Base-by-base conservation (phyloP, 257 asterid species). In the Linaria vulgaris region DNA sequence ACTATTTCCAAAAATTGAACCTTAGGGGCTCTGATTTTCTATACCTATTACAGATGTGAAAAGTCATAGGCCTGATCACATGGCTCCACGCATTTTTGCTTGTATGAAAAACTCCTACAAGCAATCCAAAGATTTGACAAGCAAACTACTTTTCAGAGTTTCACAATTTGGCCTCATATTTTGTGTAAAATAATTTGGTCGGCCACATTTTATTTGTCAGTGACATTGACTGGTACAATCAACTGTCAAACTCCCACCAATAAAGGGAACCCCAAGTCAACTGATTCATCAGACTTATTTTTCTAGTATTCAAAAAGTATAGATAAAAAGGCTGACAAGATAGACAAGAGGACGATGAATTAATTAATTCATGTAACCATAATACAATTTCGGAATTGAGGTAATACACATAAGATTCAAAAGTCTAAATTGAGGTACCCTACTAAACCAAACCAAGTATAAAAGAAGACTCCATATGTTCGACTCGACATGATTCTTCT, bases 51-150 rank as follows among this genome's bases (percentile, higher is more conserved):
- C 52, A 62, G 45, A 59, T 54, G 37, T 59, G 52, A 55, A 66
- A 76, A 57, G 22, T 51, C 37, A 39, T 25, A 64, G 55, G 22
- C 56, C 14, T 20, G 70, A 41, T 63, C n/a, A 27, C 6, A 27
- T 68, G 74, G 71, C 67, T 56, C 71, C 68, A 61, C 73, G 62
- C 64, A 61, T 25, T 50, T 52, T 56, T 45, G 30, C 25, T 44
- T 30, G 17, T 10, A 15, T 64, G 49, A 14, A 63, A 57, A 63
- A 57, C 65, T 76, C 12, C 37, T 56, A 66, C 34, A 68, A 58
- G 31, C 67, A 69, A 38, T 27, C 62, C 66, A 48, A 14, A 57
- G 70, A 78, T 71, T 64, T 70, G 79, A 78, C 48, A 60, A 53
- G 49, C 25, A 64, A 71, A 59, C 74, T 9, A 68, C 72, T 74